phyloP scores from a whole-genome alignment of 345 rosid species.

The Kandelia obovata region DNA sequence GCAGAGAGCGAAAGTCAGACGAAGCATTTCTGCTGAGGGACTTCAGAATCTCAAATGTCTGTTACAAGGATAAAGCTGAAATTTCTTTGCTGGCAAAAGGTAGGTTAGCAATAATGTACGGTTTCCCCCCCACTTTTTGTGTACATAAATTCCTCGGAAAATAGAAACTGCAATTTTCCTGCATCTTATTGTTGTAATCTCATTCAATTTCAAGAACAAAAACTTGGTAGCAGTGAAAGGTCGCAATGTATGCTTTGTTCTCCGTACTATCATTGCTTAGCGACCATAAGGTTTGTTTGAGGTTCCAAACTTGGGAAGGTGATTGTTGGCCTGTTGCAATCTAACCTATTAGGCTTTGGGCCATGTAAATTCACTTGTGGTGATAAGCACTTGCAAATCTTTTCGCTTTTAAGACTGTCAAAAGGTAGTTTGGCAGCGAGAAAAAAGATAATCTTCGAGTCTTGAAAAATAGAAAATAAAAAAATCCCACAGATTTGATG shows the following conservation, averaged over 20 bases:
- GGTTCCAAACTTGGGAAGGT: too few species aligned
- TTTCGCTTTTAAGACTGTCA: too few species aligned
- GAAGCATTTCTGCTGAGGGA: conserved; percentile 76
- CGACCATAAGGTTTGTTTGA: too few species aligned
- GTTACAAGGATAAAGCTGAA: conserved; percentile 31
- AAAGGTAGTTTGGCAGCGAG: too few species aligned
- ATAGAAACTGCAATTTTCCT: not conserved
- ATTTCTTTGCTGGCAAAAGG: conserved; percentile 4
- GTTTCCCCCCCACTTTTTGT: conserved; percentile 6
- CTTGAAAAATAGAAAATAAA: too few species aligned
- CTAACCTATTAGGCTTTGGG: too few species aligned
- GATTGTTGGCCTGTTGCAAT: too few species aligned
- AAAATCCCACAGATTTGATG: too few species aligned
- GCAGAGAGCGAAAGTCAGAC: conserved; percentile 41
- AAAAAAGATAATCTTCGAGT: too few species aligned
- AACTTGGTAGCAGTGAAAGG: not conserved
- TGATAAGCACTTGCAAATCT: too few species aligned
- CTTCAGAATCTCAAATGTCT: conserved; percentile 40
- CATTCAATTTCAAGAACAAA: not conserved
- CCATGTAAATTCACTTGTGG: too few species aligned
- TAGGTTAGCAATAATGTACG: conserved; percentile 10
- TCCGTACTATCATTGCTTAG: too few species aligned
- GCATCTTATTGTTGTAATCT: conserved; percentile 4
- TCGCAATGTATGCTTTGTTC: not conserved
- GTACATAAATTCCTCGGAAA: conserved; percentile 26